phyloP scores from a whole-genome alignment of 805 yeast species.

The Schwanniomyces sp. region DNA sequence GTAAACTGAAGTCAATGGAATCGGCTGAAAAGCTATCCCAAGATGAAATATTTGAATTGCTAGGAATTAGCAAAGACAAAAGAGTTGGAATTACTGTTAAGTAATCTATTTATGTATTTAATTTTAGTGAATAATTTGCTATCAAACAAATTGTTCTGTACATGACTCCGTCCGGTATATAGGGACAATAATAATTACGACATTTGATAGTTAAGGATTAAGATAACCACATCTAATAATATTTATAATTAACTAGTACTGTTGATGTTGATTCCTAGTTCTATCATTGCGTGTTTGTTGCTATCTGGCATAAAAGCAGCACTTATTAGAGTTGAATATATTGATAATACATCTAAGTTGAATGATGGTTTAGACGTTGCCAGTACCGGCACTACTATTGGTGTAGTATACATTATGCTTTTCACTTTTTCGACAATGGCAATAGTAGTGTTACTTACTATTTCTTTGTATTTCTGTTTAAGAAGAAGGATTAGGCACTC shows the following conservation, averaged over 20 bases:
- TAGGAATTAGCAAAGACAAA: not conserved
- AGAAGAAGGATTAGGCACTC: constrained; percentile 13
- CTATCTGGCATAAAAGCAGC: not conserved
- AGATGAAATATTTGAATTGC: constrained; percentile 4
- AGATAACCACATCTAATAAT: not conserved
- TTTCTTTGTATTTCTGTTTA: constrained; percentile 7
- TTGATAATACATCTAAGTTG: not conserved
- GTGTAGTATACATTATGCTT: not conserved
- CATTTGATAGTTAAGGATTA: not conserved
- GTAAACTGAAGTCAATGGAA: not conserved
- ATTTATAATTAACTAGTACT: not conserved
- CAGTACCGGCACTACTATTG: not conserved
- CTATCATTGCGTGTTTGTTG: not conserved
- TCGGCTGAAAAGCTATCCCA: not conserved
- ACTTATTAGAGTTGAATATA: not conserved
- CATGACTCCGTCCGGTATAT: not conserved
- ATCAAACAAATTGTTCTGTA: not conserved
- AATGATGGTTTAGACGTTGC: not conserved
- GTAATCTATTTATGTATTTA: not conserved
- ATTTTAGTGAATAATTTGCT: not conserved
- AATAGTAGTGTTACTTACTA: constrained; percentile 5
- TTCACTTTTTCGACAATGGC: constrained; percentile 6
- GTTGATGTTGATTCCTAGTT: not conserved
- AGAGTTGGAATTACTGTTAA: not conserved
- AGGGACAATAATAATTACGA: not conserved